Evolutionary conservation across 129 eudicot species (phyloP), one percentile per base, ranked within the genome.

Genomic region (Apium graveolens): DNA sequence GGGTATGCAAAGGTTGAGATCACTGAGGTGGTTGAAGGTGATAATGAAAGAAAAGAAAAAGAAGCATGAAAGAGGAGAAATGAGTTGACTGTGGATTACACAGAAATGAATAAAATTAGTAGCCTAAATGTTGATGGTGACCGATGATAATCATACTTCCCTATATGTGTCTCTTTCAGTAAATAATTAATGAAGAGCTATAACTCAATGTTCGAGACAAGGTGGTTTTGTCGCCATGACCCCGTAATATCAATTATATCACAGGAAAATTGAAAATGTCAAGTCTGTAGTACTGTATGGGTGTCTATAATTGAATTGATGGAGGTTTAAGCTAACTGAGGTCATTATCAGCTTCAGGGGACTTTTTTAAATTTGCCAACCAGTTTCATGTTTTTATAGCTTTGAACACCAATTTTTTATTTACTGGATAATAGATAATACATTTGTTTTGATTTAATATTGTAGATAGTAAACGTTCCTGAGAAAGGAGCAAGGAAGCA

Each of bases 401-500:
- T 45, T 17, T 66, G 26, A 21, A 77, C 10, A 57, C 49, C 24
- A 20, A 70, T 20, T 3, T 27, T 70, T 72, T 60, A 53, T 32
- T 43, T 48, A 5, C 0, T n/a, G 38, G 48, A 35, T 49, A 32
- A 51, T 39, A 49, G 45, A 49, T 57, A 57, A 49, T 45, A 44
- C 21, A 14, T 42, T 79, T 66, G 13, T 81, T 48, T 77, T 71
- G 8, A 53, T 29, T 63, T 75, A 66, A 66, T 31, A 37, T 86
- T 74, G 82, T 88, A 93, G 98, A 91, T 93, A 76, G 96, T 93
- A 34, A 93, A 85, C 78, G 96, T 91, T 78, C 98, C 98, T 81
- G 96, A 89, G 78, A 93, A 93, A 60, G 98, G 97, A 80, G 90
- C 91, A 65, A 81, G 98, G 82, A 93, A 93, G 89, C 93, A 91